Evolutionary conservation across 768 basidiomycete species (phyloP), one percentile per base, ranked within the genome.

Genomic region (Suillus subaureus): DNA sequence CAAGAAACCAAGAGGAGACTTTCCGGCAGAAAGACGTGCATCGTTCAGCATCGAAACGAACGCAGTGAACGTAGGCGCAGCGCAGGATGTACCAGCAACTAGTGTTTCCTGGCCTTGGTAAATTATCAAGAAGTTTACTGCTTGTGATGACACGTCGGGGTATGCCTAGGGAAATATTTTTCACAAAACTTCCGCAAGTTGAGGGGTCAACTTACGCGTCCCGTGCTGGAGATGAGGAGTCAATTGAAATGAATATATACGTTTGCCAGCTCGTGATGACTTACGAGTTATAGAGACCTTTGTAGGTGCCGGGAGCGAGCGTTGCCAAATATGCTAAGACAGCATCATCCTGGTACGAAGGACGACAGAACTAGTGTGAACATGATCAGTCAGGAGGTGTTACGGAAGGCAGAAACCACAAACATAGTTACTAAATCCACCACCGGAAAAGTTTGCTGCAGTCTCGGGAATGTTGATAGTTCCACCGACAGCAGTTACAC

Each of bases 401-500:
- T 8, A 33, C 33, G 54, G 54, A 49, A 16, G 28, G 15, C n/a
- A 26, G 11, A 18, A n/a, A 21, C 33, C 5, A 80, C 83, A 67
- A 11, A 89, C 89, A 61, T 86, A 85, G 67, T 89, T 81, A 71
- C 89, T 90, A 77, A 92, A 93, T 3, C 91, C 90, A 42, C 91
- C 91, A 1, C 90, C 90, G 16, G 89, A 90, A 79, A 91, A 89
- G 68, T 63, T 73, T 0, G 83, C 84, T 0, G 85, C 87, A 15
- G 80, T 80, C 73, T 93, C 91, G 0, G 89, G 90, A 61, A 89
- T 76, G 52, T 77, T 66, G 23, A 75, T 75, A 1, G 91, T 92
- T 9, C 85, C 91, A 11, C 91, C 91, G 2, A 93, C 90, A 4
- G 88, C 67, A 4, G 91, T 93, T 15, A 91, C 88, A 66, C 90